phyloP scores from a whole-genome alignment of 1,139 yeast species.

The Geotrichum reessii region DNA sequence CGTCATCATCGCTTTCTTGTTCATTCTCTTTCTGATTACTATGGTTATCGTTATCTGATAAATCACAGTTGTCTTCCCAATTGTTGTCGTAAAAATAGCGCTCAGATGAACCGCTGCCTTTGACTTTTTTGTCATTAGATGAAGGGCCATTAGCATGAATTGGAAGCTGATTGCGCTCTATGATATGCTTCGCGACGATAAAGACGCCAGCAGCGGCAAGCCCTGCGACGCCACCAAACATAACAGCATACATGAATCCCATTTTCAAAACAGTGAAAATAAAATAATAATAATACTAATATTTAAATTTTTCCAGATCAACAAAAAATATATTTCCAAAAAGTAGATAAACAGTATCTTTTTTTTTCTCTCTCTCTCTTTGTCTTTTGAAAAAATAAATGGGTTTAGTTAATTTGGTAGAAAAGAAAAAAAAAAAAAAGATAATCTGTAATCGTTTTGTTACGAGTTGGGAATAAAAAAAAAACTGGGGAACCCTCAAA shows the following conservation, averaged over 20 bases:
- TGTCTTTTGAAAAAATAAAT: too few species aligned
- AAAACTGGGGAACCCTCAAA: too few species aligned
- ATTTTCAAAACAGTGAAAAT: not conserved
- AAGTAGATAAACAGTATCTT: too few species aligned
- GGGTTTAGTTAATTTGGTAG: too few species aligned
- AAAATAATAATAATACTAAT: too few species aligned
- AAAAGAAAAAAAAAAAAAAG: not conserved
- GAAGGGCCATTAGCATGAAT: not conserved
- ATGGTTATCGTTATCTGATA: slow-evolving; percentile 5
- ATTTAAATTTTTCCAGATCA: too few species aligned
- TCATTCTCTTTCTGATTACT: slow-evolving; percentile 19
- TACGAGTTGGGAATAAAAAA: too few species aligned
- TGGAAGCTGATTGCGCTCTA: not conserved
- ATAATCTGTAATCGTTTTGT: not conserved
- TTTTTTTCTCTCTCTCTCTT: too few species aligned
- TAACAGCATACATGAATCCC: not conserved
- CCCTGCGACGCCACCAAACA: not conserved
- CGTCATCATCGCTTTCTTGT: slow-evolving; percentile 19
- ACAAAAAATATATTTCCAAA: too few species aligned
- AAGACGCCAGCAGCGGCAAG: not conserved
- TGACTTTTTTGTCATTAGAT: not conserved
- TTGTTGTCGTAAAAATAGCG: not conserved
- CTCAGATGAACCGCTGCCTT: not conserved
- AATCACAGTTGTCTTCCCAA: not conserved
- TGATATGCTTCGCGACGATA: not conserved